Evolutionary conservation across 2,329 filamentous ascomycete species (phyloP).

Genomic region (Cladophialophora immunda): DNA sequence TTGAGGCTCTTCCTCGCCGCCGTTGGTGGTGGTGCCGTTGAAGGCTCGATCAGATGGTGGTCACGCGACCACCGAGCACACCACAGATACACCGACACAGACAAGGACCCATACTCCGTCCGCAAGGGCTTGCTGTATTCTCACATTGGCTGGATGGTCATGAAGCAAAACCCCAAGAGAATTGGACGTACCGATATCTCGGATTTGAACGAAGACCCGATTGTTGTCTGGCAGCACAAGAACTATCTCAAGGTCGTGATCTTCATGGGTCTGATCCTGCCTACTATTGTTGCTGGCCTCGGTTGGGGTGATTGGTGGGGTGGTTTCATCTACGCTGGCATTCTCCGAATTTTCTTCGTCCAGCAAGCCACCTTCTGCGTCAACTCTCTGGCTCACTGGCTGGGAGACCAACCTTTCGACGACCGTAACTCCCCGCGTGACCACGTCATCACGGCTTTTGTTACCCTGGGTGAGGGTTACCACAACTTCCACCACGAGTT

Average conservation of each 20-base stretch:
- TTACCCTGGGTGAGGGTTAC: constrained; percentile 88
- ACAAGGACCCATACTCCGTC: constrained; percentile 90
- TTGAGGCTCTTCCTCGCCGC: constrained; percentile 84
- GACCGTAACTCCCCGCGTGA: constrained; percentile 92
- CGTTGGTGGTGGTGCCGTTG: constrained; percentile 81
- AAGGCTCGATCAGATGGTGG: constrained; percentile 91
- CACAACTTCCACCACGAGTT: constrained; percentile 98
- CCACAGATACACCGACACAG: constrained; percentile 90
- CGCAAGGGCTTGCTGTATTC: constrained; percentile 87
- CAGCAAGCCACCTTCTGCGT: constrained; percentile 94
- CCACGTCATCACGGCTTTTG: constrained; percentile 83
- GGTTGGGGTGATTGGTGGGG: constrained; percentile 83
- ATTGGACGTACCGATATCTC: constrained; percentile 88
- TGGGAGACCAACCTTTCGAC: constrained; percentile 90
- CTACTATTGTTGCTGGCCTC: constrained; percentile 77
- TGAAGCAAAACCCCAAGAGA: constrained; percentile 92
- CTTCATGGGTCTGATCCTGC: constrained; percentile 79
- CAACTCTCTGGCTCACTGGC: constrained; percentile 90
- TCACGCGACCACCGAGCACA: constrained; percentile 85
- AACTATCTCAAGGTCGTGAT: constrained; percentile 84
- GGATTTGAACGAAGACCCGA: constrained; percentile 83
- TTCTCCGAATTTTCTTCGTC: constrained; percentile 87
- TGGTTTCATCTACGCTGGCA: constrained; percentile 84
- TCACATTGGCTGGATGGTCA: constrained; percentile 88
- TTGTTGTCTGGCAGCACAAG: constrained; percentile 88